phyloP scores from a whole-genome alignment of 768 basidiomycete species.

The Asterophora parasitica region DNA sequence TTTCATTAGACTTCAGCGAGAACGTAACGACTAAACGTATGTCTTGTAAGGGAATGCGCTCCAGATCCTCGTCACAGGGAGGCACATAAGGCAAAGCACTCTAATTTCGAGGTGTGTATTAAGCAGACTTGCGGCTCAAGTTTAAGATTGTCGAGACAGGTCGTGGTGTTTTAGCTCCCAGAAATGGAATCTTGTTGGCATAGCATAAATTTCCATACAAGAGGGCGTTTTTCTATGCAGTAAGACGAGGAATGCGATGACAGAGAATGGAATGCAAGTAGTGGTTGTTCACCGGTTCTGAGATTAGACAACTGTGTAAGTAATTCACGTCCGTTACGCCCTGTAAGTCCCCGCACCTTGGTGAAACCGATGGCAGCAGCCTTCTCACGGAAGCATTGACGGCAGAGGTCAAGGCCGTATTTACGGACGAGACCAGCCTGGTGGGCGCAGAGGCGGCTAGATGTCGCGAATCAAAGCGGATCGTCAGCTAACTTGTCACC shows the following conservation, averaged over 20 bases:
- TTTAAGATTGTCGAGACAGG: not conserved
- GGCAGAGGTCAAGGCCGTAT: slow-evolving; percentile 95
- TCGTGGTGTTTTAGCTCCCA: not conserved
- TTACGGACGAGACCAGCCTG: slow-evolving; percentile 98
- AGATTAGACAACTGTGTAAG: not conserved
- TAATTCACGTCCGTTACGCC: not conserved
- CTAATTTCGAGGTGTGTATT: too few species aligned
- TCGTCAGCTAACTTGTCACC: not conserved
- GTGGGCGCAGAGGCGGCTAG: slow-evolving; percentile 91
- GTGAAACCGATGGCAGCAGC: slow-evolving; percentile 88
- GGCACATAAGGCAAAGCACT: too few species aligned
- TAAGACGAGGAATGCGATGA: not conserved
- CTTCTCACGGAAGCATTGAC: slow-evolving; percentile 98
- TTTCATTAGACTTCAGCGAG: too few species aligned
- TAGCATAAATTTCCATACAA: slow-evolving; percentile 16
- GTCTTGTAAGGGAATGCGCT: too few species aligned
- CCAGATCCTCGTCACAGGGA: not conserved
- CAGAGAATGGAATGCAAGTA: not conserved
- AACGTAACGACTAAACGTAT: too few species aligned
- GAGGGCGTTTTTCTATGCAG: slow-evolving; percentile 6
- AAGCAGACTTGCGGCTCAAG: not conserved
- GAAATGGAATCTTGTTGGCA: slow-evolving; percentile 9
- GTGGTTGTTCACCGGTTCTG: slow-evolving; percentile 41
- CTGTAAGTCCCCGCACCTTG: slow-evolving; percentile 60
- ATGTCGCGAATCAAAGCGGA: not conserved